Conservation (phyloP, 495 filamentous ascomycete genomes). For the Neurospora tetrasperma region DNA sequence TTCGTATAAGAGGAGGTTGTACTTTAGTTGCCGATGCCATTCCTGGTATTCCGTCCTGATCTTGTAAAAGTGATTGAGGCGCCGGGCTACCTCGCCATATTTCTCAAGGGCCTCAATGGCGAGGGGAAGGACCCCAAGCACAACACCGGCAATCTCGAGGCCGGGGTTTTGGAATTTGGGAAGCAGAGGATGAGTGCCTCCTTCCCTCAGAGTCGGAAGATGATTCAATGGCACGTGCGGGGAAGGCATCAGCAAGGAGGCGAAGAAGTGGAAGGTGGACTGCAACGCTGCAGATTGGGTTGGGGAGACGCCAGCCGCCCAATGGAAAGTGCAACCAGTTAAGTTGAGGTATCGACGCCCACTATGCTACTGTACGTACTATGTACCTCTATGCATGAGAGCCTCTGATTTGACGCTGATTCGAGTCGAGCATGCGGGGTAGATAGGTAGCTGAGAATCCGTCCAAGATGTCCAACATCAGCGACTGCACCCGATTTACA, state of each 20-base stretch:
- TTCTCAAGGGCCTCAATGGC: conserved; percentile 21
- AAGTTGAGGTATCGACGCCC: not conserved
- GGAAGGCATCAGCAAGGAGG: too few species aligned
- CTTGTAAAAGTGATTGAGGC: conserved; percentile 15
- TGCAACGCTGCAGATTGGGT: too few species aligned
- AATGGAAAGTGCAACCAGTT: not conserved
- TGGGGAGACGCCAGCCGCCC: too few species aligned
- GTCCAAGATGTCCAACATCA: not conserved
- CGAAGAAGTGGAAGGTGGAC: too few species aligned
- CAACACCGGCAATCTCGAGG: conserved; percentile 24
- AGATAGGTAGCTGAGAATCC: not conserved
- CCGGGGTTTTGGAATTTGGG: too few species aligned
- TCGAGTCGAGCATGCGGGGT: not conserved
- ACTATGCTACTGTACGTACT: too few species aligned
- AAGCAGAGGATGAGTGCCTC: too few species aligned
- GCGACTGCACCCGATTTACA: not conserved
- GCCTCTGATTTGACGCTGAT: too few species aligned
- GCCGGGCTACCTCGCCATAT: conserved; percentile 19
- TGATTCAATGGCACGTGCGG: too few species aligned
- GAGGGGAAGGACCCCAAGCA: conserved; percentile 23
- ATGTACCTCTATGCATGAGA: too few species aligned
- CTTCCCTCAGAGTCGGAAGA: too few species aligned
- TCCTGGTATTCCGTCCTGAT: conserved; percentile 18
- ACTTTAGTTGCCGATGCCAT: conserved; percentile 14
- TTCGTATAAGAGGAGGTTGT: conserved; percentile 7